Base-by-base conservation (phyloP, 2,329 filamentous ascomycete genomes). In the Fusarium globosum region DNA sequence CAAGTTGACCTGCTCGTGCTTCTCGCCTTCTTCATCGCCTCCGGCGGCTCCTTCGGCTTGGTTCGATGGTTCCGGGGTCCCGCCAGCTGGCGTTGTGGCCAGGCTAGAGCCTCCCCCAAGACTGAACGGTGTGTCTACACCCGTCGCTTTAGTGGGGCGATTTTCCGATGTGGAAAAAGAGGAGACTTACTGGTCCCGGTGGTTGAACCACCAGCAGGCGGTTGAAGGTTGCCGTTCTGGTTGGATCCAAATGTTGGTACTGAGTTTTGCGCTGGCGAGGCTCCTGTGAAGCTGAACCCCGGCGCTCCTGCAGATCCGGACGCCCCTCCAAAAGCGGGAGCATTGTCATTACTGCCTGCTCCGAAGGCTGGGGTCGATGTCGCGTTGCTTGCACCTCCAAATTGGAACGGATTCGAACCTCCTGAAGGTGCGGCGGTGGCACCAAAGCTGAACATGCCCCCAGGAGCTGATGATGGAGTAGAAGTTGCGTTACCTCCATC, bases 1-100 rank as follows among this genome's bases (percentile, higher is more conserved):
- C 76, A 96, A 87, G 79, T 92, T 91, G 73, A 94, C 88, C 81
- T 94, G 92, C 80, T 91, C 88, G 68, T 93, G 88, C 79, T 88
- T 87, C 78, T 89, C 89, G 68, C 85, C 86, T 62, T 88, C 88
- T 73, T 90, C 89, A 33, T 81, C 80, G 45, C 68, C 79, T 43
- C 73, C 74, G 53, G 83, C 83, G 76, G 82, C 81, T 74, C 84
- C 83, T 75, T 85, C 84, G 74, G 82, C 80, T 69, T 84, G 82
- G 68, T 84, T 81, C 69, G 86, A 83, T 72, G 88, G 88, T 81
- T 90, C 88, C 71, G 88, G 88, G 57, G 88, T 90, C 73, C 88
- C 88, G 73, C 85, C 86, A 73, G 87, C 87, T 69, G 88, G 88
- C 73, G 88, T 90, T 42, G 88, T 90, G 58, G 88, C 88, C 81